Evolutionary conservation across 2,329 filamentous ascomycete genomes (phyloP).

Genomic region (Hypocrella siamensis): DNA sequence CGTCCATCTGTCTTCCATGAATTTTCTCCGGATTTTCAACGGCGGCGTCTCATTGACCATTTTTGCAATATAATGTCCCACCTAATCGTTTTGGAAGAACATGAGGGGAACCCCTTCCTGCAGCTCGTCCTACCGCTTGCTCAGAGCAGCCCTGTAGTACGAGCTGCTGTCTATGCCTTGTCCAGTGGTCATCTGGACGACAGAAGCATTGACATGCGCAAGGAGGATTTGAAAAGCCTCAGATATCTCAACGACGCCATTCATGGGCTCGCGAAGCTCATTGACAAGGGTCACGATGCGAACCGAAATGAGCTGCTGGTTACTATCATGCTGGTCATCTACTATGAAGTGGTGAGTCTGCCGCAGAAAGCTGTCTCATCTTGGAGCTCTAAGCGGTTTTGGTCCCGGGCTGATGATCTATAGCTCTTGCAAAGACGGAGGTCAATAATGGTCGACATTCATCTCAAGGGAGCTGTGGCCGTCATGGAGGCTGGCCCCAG

Average conservation of each 20-base stretch:
- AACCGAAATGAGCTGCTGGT: slow-evolving; percentile 43
- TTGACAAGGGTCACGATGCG: slow-evolving; percentile 32
- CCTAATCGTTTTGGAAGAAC: slow-evolving; percentile 49
- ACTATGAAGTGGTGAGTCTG: slow-evolving; percentile 47
- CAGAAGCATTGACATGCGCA: slow-evolving; percentile 28
- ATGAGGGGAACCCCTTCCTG: slow-evolving; percentile 46
- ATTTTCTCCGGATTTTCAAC: slow-evolving; percentile 36
- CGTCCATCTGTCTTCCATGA: slow-evolving; percentile 37
- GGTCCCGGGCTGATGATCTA: background rate
- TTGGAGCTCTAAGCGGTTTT: background rate
- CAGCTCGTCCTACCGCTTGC: slow-evolving; percentile 46
- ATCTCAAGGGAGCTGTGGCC: slow-evolving; percentile 45
- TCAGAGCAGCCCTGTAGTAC: slow-evolving; percentile 40
- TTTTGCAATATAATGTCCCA: slow-evolving; percentile 49
- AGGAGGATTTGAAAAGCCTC: slow-evolving; percentile 33
- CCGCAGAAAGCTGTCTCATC: too few species aligned
- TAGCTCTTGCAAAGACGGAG: slow-evolving; percentile 45
- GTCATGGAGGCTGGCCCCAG: slow-evolving; percentile 36
- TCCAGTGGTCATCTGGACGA: slow-evolving; percentile 73
- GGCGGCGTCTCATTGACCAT: slow-evolving; percentile 42
- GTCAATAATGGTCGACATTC: slow-evolving; percentile 43
- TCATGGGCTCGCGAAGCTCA: slow-evolving; percentile 38
- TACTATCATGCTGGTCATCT: slow-evolving; percentile 45
- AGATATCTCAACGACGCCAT: slow-evolving; percentile 45
- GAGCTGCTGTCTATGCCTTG: slow-evolving; percentile 73